Evolutionary conservation across 495 filamentous ascomycete species (phyloP).

Genomic region (Penicillium nucicola): DNA sequence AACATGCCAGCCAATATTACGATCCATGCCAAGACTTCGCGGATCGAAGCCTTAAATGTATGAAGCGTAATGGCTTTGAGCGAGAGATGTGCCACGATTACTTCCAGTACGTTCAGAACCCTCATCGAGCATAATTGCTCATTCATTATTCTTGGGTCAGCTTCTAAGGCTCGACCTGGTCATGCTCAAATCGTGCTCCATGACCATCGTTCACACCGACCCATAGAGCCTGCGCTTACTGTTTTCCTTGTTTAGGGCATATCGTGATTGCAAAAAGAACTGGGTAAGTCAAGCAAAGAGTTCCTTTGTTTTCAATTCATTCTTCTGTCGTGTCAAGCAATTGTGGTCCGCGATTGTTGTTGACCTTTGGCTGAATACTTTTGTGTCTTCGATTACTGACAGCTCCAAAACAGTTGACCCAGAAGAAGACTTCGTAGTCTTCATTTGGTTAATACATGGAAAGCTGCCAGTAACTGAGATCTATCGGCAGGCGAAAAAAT

Average conservation of each 20-base stretch:
- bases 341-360: background rate
- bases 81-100: slow-evolving; percentile 87
- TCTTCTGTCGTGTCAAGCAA: background rate
- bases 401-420: slow-evolving; percentile 13
- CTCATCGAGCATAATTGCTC: background rate
- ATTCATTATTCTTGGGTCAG: too few species aligned
- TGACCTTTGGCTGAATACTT: background rate
- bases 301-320: background rate
- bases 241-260: slow-evolving; percentile 58
- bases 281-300: slow-evolving; percentile 61
- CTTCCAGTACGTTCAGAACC: slow-evolving; percentile 66
- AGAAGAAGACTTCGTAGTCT: slow-evolving; percentile 10
- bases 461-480: background rate
- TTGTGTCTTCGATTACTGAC: slow-evolving; percentile 2
- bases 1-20: slow-evolving; percentile 78
- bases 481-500: background rate
- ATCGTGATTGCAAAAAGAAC: slow-evolving; percentile 89
- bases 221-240: background rate
- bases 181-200: background rate
- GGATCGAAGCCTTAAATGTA: slow-evolving; percentile 74
- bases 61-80: slow-evolving; percentile 82
- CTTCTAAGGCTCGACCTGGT: background rate
- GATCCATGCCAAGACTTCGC: slow-evolving; percentile 97
- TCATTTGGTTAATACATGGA: background rate
- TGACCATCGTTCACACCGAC: background rate